These are phyloP conservation scores for Bruguiera hainesii DNA, from an alignment of 441 rosid genomes.

Conservation along the genomic window DNA sequence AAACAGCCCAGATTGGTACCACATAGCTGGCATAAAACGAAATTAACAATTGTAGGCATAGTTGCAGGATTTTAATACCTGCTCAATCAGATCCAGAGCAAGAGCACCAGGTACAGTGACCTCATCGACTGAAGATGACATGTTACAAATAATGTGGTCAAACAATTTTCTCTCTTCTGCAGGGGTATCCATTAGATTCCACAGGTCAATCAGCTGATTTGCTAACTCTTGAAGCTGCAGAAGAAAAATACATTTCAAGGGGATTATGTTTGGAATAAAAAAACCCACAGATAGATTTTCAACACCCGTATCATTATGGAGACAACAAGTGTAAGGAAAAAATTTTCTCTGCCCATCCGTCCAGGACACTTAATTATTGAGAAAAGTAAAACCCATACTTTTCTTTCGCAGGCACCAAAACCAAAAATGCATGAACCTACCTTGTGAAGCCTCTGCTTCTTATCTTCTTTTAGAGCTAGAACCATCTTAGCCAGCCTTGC, in stretches of 20 bases:
- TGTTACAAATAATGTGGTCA: conserved; percentile 85
- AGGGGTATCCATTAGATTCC: conserved; percentile 98
- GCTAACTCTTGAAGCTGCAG: conserved; percentile 91
- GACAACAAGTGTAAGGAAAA: background rate
- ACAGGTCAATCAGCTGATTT: conserved; percentile 75
- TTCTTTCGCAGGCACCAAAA: background rate
- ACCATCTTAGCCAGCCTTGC: conserved; percentile 86
- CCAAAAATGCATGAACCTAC: conserved; percentile 29
- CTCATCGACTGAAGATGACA: conserved; percentile 81
- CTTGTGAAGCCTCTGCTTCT: conserved; percentile 90
- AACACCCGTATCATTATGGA: too few relatives aligned
- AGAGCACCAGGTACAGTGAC: conserved; percentile 87
- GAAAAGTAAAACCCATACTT: background rate
- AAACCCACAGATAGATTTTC: background rate
- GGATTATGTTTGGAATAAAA: conserved; percentile 15
- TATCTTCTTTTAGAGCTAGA: conserved; percentile 71
- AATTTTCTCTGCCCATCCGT: too few relatives aligned
- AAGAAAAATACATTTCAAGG: conserved; percentile 20
- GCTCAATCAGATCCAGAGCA: conserved; percentile 82
- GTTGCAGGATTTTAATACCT: conserved; percentile 44
- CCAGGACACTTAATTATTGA: background rate
- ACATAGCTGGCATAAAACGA: background rate
- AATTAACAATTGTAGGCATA: background rate
- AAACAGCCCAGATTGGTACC: conserved; percentile 5
- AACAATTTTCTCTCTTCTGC: conserved; percentile 77